Conservation (phyloP, 2,329 filamentous ascomycete genomes). For the Verticillium zaregamsianum region DNA sequence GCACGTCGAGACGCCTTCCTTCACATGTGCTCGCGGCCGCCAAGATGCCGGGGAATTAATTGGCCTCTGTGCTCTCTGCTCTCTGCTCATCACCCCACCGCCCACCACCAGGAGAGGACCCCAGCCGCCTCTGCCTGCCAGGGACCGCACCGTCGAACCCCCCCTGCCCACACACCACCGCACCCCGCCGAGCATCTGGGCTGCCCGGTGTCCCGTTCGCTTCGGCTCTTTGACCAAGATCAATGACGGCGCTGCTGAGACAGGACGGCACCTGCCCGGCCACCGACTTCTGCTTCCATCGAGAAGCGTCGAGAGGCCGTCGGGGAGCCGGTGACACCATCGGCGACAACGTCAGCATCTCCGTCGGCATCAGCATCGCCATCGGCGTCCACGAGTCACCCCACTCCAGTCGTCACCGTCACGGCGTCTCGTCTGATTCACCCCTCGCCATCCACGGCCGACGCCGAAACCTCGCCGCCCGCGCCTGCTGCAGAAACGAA, state of each 20-base stretch:
- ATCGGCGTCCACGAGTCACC: neutral
- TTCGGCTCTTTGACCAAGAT: neutral
- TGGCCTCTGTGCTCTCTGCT: neutral
- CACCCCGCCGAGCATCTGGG: neutral
- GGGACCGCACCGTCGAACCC: neutral
- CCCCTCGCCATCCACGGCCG: neutral
- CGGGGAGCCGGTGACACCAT: no score
- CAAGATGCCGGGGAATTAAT: neutral
- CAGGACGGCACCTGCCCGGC: neutral
- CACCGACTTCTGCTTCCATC: neutral
- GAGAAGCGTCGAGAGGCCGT: neutral
- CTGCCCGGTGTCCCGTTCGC: neutral
- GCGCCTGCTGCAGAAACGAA: neutral
- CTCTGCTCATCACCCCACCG: neutral
- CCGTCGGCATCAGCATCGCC: neutral
- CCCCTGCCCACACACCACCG: neutral
- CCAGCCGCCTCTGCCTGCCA: neutral
- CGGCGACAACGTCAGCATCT: no score
- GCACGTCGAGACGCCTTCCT: neutral
- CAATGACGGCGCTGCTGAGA: neutral
- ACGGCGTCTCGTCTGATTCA: neutral
- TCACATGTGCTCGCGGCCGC: neutral
- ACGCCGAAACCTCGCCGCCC: neutral
- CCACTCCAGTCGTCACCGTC: neutral
- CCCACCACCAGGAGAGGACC: neutral